Base-by-base conservation (phyloP, 495 filamentous ascomycete genomes). In the Neurospora sp. region DNA sequence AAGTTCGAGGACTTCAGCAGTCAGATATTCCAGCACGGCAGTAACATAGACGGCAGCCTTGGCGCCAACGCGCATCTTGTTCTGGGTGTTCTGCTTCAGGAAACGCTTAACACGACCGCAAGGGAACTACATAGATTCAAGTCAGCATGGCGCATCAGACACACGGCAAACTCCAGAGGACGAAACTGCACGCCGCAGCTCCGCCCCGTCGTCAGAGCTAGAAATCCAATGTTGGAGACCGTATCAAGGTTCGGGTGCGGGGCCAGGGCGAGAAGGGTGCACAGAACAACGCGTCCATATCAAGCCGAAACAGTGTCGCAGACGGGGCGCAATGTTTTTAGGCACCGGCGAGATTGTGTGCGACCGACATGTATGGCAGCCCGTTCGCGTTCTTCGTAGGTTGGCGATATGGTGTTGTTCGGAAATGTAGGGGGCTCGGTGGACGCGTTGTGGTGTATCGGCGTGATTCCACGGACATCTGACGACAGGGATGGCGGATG, bases 101-200 rank as follows among this genome's bases (percentile, higher is more conserved):
- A 98, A 97, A 85, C 96, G 94, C 90, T 99, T 99, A 80, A 99
- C 94, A 91, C 96, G 96, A 84, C 96, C 96, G 81, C 96, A 99
- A 48, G 96, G 96, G 85, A 99, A 99, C 96, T 99, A 81, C 73
- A 75, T 35, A 70, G 53, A 65, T 1, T 17, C 53, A 35, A 45
- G 35, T 44, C 37, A 69, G 22, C 75, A 75, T 76, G 88, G 77
- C 85, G 83, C 68, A 71, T 53, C 61, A 48, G 59, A 42, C 22
- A 8, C 3, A 16, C 69, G 31, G 41, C 61, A 73, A 44, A 42
- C 20, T 37, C 68, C 70, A 16, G 14, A 41, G 27, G 12, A 37
- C 40, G 59, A 35, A 71, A 70, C 59, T 70, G 71, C 9, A 65
- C 27, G 27, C 12, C 53, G 53, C 53, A 65, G 53, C 27, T 65